These are phyloP conservation scores for Cyberlindnera nakhonratchasimensis DNA, from an alignment of 805 yeast genomes.

Conservation along the genomic window DNA sequence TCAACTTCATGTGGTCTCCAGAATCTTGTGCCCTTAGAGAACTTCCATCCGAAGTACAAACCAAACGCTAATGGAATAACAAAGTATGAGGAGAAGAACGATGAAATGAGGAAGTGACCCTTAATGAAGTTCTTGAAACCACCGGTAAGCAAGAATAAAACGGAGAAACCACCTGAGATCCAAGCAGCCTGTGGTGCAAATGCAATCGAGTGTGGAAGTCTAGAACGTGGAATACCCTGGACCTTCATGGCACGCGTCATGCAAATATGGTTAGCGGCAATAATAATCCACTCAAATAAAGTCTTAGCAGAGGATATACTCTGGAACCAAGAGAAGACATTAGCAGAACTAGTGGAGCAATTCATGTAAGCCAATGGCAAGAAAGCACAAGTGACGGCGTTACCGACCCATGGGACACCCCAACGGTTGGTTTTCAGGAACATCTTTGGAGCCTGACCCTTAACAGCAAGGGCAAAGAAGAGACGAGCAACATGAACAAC, in stretches of 20 bases:
- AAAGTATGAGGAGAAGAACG: slow-evolving; percentile 21
- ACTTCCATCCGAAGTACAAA: slow-evolving; percentile 33
- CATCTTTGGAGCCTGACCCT: slow-evolving; percentile 37
- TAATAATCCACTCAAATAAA: slow-evolving; percentile 32
- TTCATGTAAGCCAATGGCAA: slow-evolving; percentile 38
- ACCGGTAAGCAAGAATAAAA: slow-evolving; percentile 32
- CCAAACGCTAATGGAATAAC: slow-evolving; percentile 30
- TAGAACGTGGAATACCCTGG: slow-evolving; percentile 30
- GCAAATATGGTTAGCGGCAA: slow-evolving; percentile 32
- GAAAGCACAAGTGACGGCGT: slow-evolving; percentile 29
- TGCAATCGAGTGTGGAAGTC: slow-evolving; percentile 17
- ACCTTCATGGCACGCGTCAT: slow-evolving; percentile 37
- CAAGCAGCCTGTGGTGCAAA: slow-evolving; percentile 31
- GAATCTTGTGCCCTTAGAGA: slow-evolving; percentile 31
- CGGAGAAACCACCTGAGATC: slow-evolving; percentile 29
- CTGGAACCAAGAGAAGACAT: slow-evolving; percentile 37
- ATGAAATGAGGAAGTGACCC: slow-evolving; percentile 26
- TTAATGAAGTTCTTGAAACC: slow-evolving; percentile 36
- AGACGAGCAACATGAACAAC: slow-evolving; percentile 33
- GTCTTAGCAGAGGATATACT: slow-evolving; percentile 31
- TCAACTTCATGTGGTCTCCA: slow-evolving; percentile 40
- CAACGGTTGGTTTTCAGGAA: slow-evolving; percentile 32
- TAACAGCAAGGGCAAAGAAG: slow-evolving; percentile 36
- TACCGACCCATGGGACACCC: slow-evolving; percentile 35
- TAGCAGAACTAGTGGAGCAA: slow-evolving; percentile 27